Evolutionary conservation across 306 rosid species (phyloP).

Genomic region (Vicia villosa): DNA sequence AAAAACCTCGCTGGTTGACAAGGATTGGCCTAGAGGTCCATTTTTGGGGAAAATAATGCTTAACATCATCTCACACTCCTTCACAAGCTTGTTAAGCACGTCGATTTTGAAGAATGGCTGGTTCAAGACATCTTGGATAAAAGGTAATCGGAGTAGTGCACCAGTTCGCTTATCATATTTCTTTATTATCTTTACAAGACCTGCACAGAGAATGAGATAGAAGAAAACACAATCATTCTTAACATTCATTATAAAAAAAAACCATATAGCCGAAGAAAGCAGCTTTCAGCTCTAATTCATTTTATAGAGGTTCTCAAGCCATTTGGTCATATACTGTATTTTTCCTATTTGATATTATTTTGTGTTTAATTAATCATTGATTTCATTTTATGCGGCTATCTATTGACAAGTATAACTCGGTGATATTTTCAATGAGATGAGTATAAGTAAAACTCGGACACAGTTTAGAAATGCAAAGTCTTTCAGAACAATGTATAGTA

Average conservation of each 20-base stretch:
- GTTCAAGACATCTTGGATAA: slow-evolving; percentile 73
- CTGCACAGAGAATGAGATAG: slow-evolving; percentile 29
- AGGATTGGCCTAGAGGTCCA: slow-evolving; percentile 38
- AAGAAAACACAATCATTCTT: slow-evolving; percentile 18
- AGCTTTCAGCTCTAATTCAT: background rate
- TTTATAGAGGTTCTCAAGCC: background rate
- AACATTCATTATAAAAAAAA: background rate
- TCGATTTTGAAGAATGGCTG: slow-evolving; percentile 87
- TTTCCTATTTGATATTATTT: background rate
- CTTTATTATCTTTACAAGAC: slow-evolving; percentile 83
- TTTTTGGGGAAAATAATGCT: slow-evolving; percentile 61
- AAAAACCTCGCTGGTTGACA: slow-evolving; percentile 38
- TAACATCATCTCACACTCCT: slow-evolving; percentile 74
- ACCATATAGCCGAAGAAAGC: background rate
- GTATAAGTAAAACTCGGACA: background rate
- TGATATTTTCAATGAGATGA: slow-evolving; percentile 2
- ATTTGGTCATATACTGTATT: background rate
- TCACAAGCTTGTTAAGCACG: slow-evolving; percentile 67
- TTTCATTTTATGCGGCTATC: slow-evolving; percentile 12
- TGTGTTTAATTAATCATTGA: slow-evolving; percentile 1
- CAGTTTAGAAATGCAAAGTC: background rate
- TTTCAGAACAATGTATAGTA: background rate
- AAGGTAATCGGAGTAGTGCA: slow-evolving; percentile 66
- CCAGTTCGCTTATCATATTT: slow-evolving; percentile 89
- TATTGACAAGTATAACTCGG: background rate